Evolutionary conservation across 2,329 filamentous ascomycete genomes (phyloP).

Genomic region (Chaetomiaceae sp.): DNA sequence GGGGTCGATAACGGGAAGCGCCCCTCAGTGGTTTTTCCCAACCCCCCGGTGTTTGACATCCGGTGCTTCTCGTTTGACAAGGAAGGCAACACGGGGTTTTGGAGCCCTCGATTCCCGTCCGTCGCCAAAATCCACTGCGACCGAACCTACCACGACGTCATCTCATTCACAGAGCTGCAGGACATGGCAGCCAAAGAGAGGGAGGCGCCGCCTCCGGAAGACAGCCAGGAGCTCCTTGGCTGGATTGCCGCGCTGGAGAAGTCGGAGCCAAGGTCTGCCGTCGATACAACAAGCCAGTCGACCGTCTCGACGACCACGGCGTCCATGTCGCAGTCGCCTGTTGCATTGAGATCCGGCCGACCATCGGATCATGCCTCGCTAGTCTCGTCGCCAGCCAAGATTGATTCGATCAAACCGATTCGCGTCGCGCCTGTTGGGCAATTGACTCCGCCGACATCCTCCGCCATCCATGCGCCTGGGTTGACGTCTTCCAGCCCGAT

Average conservation of each 20-base stretch:
- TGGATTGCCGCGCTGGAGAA: constrained; percentile 60
- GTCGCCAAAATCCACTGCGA: constrained; percentile 76
- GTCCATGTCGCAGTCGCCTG: constrained; percentile 19
- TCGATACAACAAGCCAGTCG: constrained; percentile 44
- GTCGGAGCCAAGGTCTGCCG: constrained; percentile 42
- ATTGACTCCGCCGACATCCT: constrained; percentile 4
- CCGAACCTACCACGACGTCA: constrained; percentile 62
- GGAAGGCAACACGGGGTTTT: constrained; percentile 63
- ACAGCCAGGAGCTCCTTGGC: constrained; percentile 55
- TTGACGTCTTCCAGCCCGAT: not conserved
- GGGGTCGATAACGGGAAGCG: constrained; percentile 40
- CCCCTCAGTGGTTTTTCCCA: constrained; percentile 56
- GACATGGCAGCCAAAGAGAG: constrained; percentile 56
- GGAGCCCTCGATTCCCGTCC: constrained; percentile 70
- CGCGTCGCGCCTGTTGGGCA: not conserved
- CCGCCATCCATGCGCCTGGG: not conserved
- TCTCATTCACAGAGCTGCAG: constrained; percentile 68
- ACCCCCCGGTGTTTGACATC: constrained; percentile 74
- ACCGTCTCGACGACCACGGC: constrained; percentile 33
- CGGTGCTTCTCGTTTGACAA: constrained; percentile 77
- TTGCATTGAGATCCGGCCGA: not conserved
- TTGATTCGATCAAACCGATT: not conserved
- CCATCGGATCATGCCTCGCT: not conserved
- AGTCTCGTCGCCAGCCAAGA: not conserved
- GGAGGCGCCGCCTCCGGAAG: constrained; percentile 44